These are phyloP conservation scores for Hygrophila difformis DNA, from an alignment of 257 asterid species.

Conservation along the genomic window DNA sequence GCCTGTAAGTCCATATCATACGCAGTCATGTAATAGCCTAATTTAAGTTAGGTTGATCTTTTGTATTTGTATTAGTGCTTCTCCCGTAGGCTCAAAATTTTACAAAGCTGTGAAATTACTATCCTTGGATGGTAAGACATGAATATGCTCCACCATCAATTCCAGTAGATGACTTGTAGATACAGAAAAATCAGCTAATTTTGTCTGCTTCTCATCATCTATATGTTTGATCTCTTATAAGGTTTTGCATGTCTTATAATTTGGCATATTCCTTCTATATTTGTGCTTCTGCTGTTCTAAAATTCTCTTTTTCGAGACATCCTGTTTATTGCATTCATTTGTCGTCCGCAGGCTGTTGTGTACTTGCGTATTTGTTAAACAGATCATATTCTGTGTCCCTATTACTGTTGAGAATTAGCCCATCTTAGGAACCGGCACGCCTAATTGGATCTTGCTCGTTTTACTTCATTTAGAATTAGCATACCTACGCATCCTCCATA, in stretches of 20 bases:
- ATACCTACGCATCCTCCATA: no score
- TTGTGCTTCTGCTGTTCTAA: constrained; percentile 16
- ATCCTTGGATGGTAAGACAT: constrained; percentile 28
- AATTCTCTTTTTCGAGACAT: no score
- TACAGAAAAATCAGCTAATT: constrained; percentile 26
- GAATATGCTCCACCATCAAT: constrained; percentile 43
- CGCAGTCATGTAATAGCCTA: not conserved
- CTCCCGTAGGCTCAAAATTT: constrained; percentile 8
- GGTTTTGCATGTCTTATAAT: constrained; percentile 10
- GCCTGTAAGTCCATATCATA: not conserved
- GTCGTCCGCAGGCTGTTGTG: no score
- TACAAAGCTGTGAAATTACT: constrained; percentile 9
- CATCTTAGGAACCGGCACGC: no score
- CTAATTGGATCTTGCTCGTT: no score
- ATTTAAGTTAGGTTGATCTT: not conserved
- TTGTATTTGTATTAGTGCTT: constrained; percentile 9
- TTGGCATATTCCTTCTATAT: constrained; percentile 12
- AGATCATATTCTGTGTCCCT: no score
- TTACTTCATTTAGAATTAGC: no score
- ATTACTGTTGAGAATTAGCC: no score
- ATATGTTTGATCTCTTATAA: constrained; percentile 16
- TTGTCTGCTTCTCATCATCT: constrained; percentile 30
- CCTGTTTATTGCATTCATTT: no score
- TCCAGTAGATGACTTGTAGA: constrained; percentile 45
- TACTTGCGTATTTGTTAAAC: no score